Evolutionary conservation across 2,329 filamentous ascomycete species (phyloP), one percentile per base, ranked within the genome.

Genomic region (Fusarium tjaetaba): DNA sequence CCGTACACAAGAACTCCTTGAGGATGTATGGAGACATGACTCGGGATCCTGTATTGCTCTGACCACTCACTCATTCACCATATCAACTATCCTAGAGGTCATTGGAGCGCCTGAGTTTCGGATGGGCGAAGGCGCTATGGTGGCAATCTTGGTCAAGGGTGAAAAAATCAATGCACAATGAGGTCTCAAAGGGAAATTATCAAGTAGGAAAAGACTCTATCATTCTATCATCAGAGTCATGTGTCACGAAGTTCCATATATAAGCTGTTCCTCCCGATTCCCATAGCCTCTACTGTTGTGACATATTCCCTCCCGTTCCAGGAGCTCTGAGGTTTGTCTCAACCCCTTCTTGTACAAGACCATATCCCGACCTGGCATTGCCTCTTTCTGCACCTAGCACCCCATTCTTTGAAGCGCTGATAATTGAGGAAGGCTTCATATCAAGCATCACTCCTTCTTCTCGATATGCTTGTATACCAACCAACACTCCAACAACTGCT

Each of bases 181-280:
- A 26, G 4, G 8, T 26, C 24, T 11, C 0, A 14, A 16, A 13
- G 4, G 14, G 10, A 16, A 18, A 11, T 4, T 5, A 3, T 4
- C 5, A 10, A 10, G 2, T 16, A 18, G 8, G 2, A 2, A 34
- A 15, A 20, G 9, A 7, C 5, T 34, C 8, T 9, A 24, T 24
- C 30, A 11, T 22, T 5, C 8, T 15, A 0, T 32, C 15, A 18
- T 18, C 16, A 14, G 8, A 4, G 5, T 18, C 11, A 11, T 41
- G 24, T 39, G 2, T 28, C 14, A 28, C 10, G 4, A 6, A 39
- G 14, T 28, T n/a, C 28, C 5, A 7, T 9, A 9, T 1, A 28
- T 4, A 28, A 9, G 10, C 13, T 53, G 6, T 11, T 24, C 34
- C 4, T 28, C 5, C 13, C 7, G 9, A 20, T 2, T 1, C 16